A percentile compares a stretch with the other conserved stretches of the same genome.
These are phyloP conservation scores for Talaromyces sp. DNA, from an alignment of 2,329 filamentous ascomycete genomes.

Conservation along the genomic window DNA sequence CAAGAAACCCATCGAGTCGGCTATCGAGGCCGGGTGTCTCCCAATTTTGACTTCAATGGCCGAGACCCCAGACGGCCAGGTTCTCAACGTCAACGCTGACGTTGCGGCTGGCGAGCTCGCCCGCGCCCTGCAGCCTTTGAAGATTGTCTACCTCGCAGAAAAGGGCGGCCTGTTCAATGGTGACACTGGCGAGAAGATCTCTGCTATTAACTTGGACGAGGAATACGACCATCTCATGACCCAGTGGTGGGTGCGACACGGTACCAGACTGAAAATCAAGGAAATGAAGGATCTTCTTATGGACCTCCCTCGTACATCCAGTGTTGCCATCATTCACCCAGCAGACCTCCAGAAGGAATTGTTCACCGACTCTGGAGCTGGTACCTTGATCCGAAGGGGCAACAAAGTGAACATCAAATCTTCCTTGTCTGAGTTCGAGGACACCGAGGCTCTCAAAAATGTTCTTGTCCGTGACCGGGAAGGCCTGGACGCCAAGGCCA, in stretches of 20 bases:
- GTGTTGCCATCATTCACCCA: conserved; percentile 95
- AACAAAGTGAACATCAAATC: conserved; percentile 77
- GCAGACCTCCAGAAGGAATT: conserved; percentile 93
- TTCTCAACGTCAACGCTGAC: conserved; percentile 96
- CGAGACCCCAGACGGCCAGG: conserved; percentile 82
- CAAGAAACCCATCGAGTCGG: conserved; percentile 81
- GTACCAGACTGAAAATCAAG: conserved; percentile 92
- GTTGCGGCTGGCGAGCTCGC: conserved; percentile 92
- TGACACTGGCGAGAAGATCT: conserved; percentile 90
- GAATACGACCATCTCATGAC: conserved; percentile 91
- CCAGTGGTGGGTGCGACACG: conserved; percentile 91
- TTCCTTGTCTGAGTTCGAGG: conserved; percentile 66
- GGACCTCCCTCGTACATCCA: conserved; percentile 82
- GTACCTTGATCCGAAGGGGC: conserved; percentile 84
- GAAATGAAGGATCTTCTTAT: conserved; percentile 93
- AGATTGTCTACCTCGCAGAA: conserved; percentile 97
- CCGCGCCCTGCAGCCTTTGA: conserved; percentile 80
- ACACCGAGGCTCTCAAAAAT: conserved; percentile 71
- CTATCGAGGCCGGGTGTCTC: conserved; percentile 83
- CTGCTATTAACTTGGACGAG: conserved; percentile 93
- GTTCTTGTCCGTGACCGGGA: conserved; percentile 76
- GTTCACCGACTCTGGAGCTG: conserved; percentile 92
- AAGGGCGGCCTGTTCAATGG: conserved; percentile 95
- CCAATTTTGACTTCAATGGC: conserved; percentile 96
- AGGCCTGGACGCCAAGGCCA: conserved; percentile 72